These are phyloP conservation scores for Candida khao-thaluensis DNA, from an alignment of 805 yeast species.

Conservation along the genomic window DNA sequence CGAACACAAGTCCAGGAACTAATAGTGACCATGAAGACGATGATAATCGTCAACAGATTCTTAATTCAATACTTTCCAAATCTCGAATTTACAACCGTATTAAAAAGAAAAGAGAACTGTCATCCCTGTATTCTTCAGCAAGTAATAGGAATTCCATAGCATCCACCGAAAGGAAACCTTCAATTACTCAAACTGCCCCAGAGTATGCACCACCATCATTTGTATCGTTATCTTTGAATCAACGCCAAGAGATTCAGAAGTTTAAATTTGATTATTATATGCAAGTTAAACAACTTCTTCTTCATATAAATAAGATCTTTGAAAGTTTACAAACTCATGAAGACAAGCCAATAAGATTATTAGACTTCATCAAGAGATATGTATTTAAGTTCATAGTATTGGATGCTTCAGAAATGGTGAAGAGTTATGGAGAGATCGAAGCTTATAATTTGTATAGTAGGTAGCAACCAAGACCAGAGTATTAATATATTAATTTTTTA, in stretches of 20 bases:
- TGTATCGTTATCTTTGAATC: slow-evolving; percentile 15
- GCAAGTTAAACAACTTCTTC: slow-evolving; percentile 23
- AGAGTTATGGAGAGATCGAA: slow-evolving; percentile 29
- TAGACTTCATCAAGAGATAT: slow-evolving; percentile 36
- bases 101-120: slow-evolving; percentile 38
- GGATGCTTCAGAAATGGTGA: slow-evolving; percentile 36
- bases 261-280: slow-evolving; percentile 35
- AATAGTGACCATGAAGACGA: slow-evolving; percentile 12
- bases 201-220: slow-evolving; percentile 14
- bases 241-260: slow-evolving; percentile 30
- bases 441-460: slow-evolving; percentile 17
- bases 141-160: slow-evolving; percentile 25
- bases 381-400: slow-evolving; percentile 37
- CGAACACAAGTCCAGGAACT: not conserved
- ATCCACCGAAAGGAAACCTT: slow-evolving; percentile 17
- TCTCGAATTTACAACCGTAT: slow-evolving; percentile 36
- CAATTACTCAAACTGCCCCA: slow-evolving; percentile 8
- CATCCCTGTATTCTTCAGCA: slow-evolving; percentile 23
- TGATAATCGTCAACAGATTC: slow-evolving; percentile 10
- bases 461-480: not conserved
- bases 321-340: slow-evolving; percentile 8
- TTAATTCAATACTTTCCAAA: slow-evolving; percentile 24
- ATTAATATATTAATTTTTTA: slow-evolving; percentile 9
- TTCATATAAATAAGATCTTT: slow-evolving; percentile 9
- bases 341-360: slow-evolving; percentile 23